Base-by-base conservation (phyloP, 306 rosid genomes). In the Quercus gilva region DNA sequence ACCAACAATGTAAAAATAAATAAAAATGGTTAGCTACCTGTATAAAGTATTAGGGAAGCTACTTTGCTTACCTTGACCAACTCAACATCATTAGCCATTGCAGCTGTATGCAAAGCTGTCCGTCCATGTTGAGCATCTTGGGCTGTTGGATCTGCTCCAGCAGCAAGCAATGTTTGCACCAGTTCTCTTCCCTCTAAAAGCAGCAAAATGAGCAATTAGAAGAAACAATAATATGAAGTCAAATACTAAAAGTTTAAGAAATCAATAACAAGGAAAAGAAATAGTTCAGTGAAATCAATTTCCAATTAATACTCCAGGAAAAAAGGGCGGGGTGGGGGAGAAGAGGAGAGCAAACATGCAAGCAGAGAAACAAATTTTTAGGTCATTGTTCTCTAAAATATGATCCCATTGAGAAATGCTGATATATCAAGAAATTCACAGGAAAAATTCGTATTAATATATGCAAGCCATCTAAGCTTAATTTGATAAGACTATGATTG, bases 61-160 rank as follows among this genome's bases (percentile, higher is more conserved):
- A 18, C 78, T 81, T 69, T 80, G 55, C 59, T 53, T 71, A 91
- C 99, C 97, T 93, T 83, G 65, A 95, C 96, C 91, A 95, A 81
- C 82, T 93, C 97, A 84, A 88, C 90, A 17, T 93, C 97, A 83
- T 91, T 87, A 63, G 93, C 90, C 98, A 95, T 93, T 37, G 96
- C 90, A 82, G 99, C 98, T 18, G 96, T 87, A 85, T 95, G 99
- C 88, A 95, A 86, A 82, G 96, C 96, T 74, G 99, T 95, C 83
- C 98, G 94, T 59, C 97, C 92, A 86, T 95, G 94, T 84, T 88
- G 98, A 52, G 85, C 78, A 87, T 95, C 99, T 78, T 92, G 97
- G 31, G 94, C 92, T 63, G 96, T 85, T 76, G 97, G 96, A 87
- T 95, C 93, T 80, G 99, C 98, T 73, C 97, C 96, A 55, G 96